Conservation (phyloP, 352 stramenopile species). For the Phytophthora pisi region DNA sequence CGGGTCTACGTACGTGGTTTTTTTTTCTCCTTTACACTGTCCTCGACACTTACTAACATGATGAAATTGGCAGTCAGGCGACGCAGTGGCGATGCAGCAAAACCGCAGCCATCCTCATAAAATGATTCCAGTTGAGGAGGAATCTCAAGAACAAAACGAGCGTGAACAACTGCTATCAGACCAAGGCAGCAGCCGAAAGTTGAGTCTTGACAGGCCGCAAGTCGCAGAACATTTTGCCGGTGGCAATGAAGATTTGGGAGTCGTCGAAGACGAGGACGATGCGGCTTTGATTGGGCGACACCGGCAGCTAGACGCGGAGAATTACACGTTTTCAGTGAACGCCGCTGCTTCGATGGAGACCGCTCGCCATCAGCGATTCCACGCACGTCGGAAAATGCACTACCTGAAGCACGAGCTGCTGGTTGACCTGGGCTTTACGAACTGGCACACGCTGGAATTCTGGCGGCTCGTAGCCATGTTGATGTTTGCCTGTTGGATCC, state of each 20-base stretch:
- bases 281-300: background rate
- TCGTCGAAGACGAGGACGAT: constrained; percentile 10
- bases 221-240: constrained; percentile 12
- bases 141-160: constrained; percentile 1
- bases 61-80: constrained; percentile 28
- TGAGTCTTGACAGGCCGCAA: constrained; percentile 9
- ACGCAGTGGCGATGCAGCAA: constrained; percentile 26
- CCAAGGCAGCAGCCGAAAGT: constrained; percentile 10
- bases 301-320: constrained; percentile 39
- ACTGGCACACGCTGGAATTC: constrained; percentile 75
- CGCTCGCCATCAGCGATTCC: constrained; percentile 63
- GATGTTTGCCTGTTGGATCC: constrained; percentile 81
- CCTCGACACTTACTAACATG: background rate
- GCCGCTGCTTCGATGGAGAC: constrained; percentile 48
- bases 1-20: constrained; percentile 44
- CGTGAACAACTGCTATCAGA: constrained; percentile 11
- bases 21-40: background rate
- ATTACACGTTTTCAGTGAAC: constrained; percentile 68
- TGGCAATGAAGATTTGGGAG: constrained; percentile 13
- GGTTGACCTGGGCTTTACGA: constrained; percentile 63
- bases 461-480: constrained; percentile 72
- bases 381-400: constrained; percentile 70
- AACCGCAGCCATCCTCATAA: constrained; percentile 4
- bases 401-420: constrained; percentile 85
- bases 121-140: constrained; percentile 6